These are phyloP conservation scores for Aureobasidium sp. DNA, from an alignment of 2,329 filamentous ascomycete species.

Conservation along the genomic window DNA sequence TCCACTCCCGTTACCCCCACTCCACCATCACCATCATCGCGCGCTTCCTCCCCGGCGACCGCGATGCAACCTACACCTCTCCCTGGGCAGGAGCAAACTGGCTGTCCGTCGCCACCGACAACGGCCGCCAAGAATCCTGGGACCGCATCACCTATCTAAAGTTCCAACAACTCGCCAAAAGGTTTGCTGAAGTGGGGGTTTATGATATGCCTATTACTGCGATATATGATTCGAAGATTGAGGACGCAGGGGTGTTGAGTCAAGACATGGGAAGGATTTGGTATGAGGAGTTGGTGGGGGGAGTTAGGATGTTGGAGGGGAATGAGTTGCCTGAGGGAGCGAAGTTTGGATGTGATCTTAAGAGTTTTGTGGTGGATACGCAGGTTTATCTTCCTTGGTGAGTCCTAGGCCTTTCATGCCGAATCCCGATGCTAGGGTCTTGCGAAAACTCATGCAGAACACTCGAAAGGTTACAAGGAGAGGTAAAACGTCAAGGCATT, in stretches of 20 bases:
- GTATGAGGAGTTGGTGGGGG: not conserved
- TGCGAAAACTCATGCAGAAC: not conserved
- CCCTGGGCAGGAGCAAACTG: constrained; percentile 79
- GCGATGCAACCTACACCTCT: constrained; percentile 75
- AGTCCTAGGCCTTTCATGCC: not conserved
- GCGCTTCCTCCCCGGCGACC: constrained; percentile 83
- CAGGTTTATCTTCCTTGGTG: constrained; percentile 11
- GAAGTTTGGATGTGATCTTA: constrained; percentile 3
- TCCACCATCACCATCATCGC: constrained; percentile 59
- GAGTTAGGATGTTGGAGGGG: not conserved
- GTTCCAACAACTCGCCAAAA: not conserved
- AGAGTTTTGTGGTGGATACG: constrained; percentile 6
- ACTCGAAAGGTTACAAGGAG: not conserved
- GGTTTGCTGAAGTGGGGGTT: not conserved
- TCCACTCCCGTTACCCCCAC: constrained; percentile 27
- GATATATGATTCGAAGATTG: not conserved
- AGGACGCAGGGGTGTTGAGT: constrained; percentile 1
- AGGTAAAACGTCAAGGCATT: not conserved
- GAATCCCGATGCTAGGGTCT: not conserved
- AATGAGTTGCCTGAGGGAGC: not conserved
- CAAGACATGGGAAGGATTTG: not conserved
- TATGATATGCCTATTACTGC: constrained; percentile 1
- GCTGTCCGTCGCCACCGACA: constrained; percentile 53
- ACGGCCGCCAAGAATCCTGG: constrained; percentile 1
- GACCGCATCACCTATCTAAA: not conserved